phyloP scores from a whole-genome alignment of 805 yeast genomes.

The Saccharomycopsis sp. region DNA sequence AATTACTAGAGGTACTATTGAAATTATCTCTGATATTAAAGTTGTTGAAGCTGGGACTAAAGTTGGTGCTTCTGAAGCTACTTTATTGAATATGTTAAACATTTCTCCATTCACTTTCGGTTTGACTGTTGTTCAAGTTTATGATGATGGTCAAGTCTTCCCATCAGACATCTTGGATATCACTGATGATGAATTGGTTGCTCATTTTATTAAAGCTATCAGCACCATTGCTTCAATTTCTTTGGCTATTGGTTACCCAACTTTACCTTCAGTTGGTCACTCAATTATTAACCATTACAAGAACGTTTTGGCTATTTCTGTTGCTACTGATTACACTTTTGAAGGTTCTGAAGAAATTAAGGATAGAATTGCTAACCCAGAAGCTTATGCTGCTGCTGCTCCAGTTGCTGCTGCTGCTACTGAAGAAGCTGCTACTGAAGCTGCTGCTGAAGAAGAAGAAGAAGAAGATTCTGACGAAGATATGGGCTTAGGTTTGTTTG shows the following conservation, averaged over 20 bases:
- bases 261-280: constrained; percentile 99
- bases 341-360: constrained; percentile 98
- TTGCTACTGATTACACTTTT: constrained; percentile 98
- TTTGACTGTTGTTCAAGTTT: constrained; percentile 93
- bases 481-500: constrained; percentile 99
- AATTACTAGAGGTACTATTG: constrained; percentile 99
- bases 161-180: constrained; percentile 94
- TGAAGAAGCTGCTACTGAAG: constrained; percentile 60
- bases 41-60: constrained; percentile 79
- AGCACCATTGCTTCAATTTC: constrained; percentile 93
- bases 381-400: constrained; percentile 98
- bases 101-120: constrained; percentile 99
- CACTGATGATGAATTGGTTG: constrained; percentile 93
- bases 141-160: constrained; percentile 98
- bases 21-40: constrained; percentile 94
- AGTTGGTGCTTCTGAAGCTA: constrained; percentile 99
- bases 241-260: constrained; percentile 98
- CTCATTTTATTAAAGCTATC: constrained; percentile 88
- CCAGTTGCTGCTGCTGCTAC: constrained; percentile 84
- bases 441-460: constrained; percentile 67
- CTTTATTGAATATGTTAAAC: constrained; percentile 98
- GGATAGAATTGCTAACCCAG: constrained; percentile 99
- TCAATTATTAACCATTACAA: constrained; percentile 98
- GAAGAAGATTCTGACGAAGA: constrained; percentile 64
- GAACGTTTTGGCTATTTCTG: constrained; percentile 94